A percentile compares a stretch with the other conserved stretches of the same genome.
Evolutionary conservation across 805 yeast species (phyloP).

Genomic region (Hanseniaspora jakobsenii): DNA sequence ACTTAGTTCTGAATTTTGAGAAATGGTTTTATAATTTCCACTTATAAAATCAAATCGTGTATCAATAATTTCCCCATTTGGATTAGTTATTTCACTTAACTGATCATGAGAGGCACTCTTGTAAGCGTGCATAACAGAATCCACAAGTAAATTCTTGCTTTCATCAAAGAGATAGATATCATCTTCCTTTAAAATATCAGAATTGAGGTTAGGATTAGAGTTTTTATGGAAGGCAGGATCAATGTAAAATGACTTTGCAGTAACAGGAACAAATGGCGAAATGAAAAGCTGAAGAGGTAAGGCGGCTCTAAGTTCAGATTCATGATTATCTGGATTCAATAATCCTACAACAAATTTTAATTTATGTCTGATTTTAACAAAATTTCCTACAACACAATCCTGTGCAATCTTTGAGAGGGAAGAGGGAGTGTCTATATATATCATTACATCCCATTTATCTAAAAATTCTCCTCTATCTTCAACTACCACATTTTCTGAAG

Average conservation of each 20-base stretch:
- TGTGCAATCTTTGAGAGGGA: slow-evolving; percentile 68
- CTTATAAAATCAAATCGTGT: background rate
- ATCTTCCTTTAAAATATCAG: slow-evolving; percentile 3
- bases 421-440: slow-evolving; percentile 54
- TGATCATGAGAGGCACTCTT: slow-evolving; percentile 10
- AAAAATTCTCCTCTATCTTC: slow-evolving; percentile 27
- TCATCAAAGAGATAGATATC: slow-evolving; percentile 14
- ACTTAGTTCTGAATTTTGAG: too few species aligned
- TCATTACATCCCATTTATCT: slow-evolving; percentile 65
- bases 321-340: slow-evolving; percentile 81
- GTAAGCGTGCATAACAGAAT: slow-evolving; percentile 13
- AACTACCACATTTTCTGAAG: slow-evolving; percentile 16
- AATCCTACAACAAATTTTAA: slow-evolving; percentile 68
- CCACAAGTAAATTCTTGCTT: slow-evolving; percentile 14
- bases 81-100: background rate
- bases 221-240: slow-evolving; percentile 13
- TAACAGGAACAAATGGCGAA: slow-evolving; percentile 68
- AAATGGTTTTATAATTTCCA: slow-evolving; percentile 10
- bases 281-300: slow-evolving; percentile 68
- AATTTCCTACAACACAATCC: slow-evolving; percentile 61
- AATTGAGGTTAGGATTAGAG: slow-evolving; percentile 17
- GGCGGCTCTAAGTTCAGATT: slow-evolving; percentile 82
- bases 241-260: slow-evolving; percentile 32
- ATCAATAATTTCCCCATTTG: background rate
- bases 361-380: slow-evolving; percentile 79